These are phyloP conservation scores for Sabuloglossum arenarium DNA, from an alignment of 495 filamentous ascomycete genomes.

Conservation along the genomic window DNA sequence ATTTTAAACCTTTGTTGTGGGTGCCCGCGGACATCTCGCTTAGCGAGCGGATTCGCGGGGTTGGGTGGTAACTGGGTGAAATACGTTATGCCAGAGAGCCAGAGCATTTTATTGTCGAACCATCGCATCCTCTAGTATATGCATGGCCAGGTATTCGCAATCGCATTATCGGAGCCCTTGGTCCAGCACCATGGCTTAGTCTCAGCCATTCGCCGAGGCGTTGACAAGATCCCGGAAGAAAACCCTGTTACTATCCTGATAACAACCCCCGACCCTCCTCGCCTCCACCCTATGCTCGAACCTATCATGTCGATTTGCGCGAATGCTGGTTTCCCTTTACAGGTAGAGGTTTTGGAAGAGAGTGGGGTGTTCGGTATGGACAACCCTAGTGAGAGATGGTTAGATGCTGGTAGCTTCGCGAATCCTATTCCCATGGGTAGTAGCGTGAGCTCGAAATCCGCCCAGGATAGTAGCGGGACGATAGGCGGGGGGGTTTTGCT, in stretches of 20 bases:
- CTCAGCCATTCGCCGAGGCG: neutral
- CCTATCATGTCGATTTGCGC: neutral
- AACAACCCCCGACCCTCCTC: neutral
- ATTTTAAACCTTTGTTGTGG: too few relatives aligned
- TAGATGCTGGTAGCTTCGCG: neutral
- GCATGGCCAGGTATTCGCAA: neutral
- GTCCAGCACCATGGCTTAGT: neutral
- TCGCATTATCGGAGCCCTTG: neutral
- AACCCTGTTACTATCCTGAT: neutral
- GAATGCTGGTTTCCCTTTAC: neutral
- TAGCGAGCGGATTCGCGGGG: too few relatives aligned
- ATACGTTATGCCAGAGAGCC: neutral
- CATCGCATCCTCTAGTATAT: neutral
- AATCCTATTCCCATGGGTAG: neutral
- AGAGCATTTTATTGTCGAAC: neutral
- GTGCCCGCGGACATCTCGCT: too few relatives aligned
- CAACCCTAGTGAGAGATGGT: neutral
- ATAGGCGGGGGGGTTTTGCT: neutral
- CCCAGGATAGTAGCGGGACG: neutral
- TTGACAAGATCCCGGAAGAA: neutral
- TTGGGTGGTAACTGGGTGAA: too few relatives aligned
- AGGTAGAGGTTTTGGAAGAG: neutral
- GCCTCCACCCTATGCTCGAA: neutral
- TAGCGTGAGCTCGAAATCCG: neutral
- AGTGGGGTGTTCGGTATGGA: neutral